These are phyloP conservation scores for Metarhizium rileyi DNA, from an alignment of 2,329 filamentous ascomycete genomes.

Conservation along the genomic window DNA sequence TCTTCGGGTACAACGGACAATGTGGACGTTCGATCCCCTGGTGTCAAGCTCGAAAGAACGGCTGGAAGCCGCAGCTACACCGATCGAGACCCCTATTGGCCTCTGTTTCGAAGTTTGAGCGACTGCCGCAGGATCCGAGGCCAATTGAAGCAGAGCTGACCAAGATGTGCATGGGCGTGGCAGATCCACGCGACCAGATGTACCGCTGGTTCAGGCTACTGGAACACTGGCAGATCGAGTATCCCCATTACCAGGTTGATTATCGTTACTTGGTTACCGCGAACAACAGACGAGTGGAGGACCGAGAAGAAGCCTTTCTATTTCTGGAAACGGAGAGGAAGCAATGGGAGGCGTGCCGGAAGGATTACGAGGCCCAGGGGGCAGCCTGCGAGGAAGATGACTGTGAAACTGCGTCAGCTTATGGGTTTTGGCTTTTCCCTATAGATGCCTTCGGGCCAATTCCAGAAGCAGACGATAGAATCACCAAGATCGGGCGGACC, in stretches of 20 bases:
- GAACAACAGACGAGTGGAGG: not conserved
- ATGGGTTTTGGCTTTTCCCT: not conserved
- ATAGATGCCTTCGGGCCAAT: not conserved
- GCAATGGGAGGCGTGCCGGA: not conserved
- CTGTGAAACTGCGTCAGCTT: not conserved
- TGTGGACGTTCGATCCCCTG: not conserved
- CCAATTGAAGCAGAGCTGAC: not conserved
- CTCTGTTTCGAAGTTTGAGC: not conserved
- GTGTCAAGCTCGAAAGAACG: not conserved
- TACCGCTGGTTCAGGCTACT: not conserved
- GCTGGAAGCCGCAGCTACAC: not conserved
- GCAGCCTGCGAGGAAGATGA: not conserved
- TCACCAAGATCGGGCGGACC: not conserved
- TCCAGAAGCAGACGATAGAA: not conserved
- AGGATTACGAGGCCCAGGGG: not conserved
- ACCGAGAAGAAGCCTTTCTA: not conserved
- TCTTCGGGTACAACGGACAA: not conserved
- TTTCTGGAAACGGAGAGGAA: not conserved
- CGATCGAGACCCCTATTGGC: not conserved
- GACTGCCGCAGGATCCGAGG: not conserved
- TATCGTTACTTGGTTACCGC: not conserved
- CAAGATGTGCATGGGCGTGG: not conserved
- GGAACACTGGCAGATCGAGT: not conserved
- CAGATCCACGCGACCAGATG: not conserved
- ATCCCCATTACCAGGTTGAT: not conserved